These are phyloP conservation scores for Sporothrix globosa DNA, from an alignment of 2,329 filamentous ascomycete genomes.

Conservation along the genomic window DNA sequence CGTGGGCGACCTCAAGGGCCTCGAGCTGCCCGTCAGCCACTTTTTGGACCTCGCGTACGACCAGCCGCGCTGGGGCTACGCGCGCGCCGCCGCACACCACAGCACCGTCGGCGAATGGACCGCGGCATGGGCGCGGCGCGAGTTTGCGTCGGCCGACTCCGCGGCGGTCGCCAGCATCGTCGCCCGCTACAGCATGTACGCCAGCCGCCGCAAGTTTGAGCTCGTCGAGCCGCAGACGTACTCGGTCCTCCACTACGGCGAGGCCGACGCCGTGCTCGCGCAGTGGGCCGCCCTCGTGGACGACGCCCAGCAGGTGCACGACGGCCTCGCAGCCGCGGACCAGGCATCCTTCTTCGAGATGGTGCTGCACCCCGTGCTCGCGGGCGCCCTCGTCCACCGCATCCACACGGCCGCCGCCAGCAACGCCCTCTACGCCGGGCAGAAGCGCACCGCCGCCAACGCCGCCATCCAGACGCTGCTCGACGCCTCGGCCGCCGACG, in stretches of 20 bases:
- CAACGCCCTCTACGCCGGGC: conserved; percentile 57
- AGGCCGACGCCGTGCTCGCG: conserved; percentile 60
- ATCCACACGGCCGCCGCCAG: conserved; percentile 55
- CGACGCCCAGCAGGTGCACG: conserved; percentile 60
- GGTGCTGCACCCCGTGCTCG: conserved; percentile 62
- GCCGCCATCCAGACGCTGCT: conserved; percentile 56
- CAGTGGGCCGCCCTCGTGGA: conserved; percentile 58
- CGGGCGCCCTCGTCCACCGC: conserved; percentile 59
- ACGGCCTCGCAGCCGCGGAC: conserved; percentile 53
- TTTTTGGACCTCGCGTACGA: conserved; percentile 72
- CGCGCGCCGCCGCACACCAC: too few relatives aligned
- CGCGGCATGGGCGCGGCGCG: conserved; percentile 54
- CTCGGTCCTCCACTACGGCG: conserved; percentile 65
- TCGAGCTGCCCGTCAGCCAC: conserved; percentile 67
- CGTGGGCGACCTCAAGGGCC: conserved; percentile 67
- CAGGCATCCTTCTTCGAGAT: conserved; percentile 66
- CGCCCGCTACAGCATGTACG: conserved; percentile 58
- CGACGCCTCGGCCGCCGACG: conserved; percentile 59
- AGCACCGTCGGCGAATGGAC: conserved; percentile 55
- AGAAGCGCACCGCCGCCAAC: conserved; percentile 61
- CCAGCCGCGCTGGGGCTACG: conserved; percentile 55
- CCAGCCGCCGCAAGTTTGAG: conserved; percentile 64
- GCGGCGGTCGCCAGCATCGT: conserved; percentile 54
- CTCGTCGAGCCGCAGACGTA: conserved; percentile 62
- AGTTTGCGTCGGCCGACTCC: conserved; percentile 55